phyloP scores from a whole-genome alignment of 78 protist genomes.

The Chrysochromulina parva region DNA sequence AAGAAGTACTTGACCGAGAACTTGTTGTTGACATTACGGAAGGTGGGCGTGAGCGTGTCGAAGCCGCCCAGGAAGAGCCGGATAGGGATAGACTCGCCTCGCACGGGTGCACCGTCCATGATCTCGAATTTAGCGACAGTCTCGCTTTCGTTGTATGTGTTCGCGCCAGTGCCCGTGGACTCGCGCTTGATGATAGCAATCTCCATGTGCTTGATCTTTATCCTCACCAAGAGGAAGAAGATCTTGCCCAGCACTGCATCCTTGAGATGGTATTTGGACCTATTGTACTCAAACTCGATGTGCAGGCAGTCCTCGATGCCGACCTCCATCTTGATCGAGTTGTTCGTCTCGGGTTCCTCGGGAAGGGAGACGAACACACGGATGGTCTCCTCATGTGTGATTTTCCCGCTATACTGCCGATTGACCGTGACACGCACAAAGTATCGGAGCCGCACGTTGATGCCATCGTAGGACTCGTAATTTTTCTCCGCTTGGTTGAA shows the following conservation, averaged over 20 bases:
- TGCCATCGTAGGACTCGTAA: conserved; percentile 93
- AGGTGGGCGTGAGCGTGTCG: conserved; percentile 92
- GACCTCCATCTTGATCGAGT: conserved; percentile 91
- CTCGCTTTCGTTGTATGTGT: conserved; percentile 70
- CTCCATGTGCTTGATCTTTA: conserved; percentile 87
- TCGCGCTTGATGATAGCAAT: conserved; percentile 88
- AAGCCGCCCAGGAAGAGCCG: conserved; percentile 89
- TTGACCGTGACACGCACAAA: conserved; percentile 78
- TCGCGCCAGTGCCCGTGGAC: conserved; percentile 55
- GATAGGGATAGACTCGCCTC: conserved; percentile 91
- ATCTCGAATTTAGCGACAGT: conserved; percentile 94
- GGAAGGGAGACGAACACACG: conserved; percentile 69
- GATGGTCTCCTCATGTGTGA: conserved; percentile 80
- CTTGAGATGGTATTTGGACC: conserved; percentile 80
- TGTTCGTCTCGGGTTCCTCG: conserved; percentile 74
- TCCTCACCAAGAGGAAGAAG: conserved; percentile 77
- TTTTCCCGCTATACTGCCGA: conserved; percentile 59
- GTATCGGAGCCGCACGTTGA: conserved; percentile 87
- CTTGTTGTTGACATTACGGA: conserved; percentile 81
- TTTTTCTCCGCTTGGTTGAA: conserved; percentile 76
- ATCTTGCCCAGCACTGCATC: conserved; percentile 93
- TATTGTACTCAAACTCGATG: conserved; percentile 96
- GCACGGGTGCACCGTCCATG: conserved; percentile 98
- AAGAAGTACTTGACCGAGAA: conserved; percentile 83
- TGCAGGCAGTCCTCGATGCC: conserved; percentile 97